Evolutionary conservation across 441 rosid species (phyloP).

Genomic region (Croton setiger): DNA sequence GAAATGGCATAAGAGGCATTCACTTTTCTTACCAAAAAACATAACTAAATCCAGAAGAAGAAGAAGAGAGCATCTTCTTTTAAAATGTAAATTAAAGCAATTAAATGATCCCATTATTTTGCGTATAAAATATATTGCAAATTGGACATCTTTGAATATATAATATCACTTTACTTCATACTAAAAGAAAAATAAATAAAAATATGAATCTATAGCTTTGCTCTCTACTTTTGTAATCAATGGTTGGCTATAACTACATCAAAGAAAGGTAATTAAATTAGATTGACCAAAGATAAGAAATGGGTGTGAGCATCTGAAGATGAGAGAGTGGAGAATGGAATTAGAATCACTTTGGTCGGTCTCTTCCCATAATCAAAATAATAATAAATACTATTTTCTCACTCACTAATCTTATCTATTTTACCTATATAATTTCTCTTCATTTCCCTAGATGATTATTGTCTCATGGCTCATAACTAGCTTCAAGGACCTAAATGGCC

Average conservation of each 20-base stretch:
- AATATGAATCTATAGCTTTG: neutral
- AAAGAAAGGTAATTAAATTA: neutral
- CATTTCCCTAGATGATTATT: too few species aligned
- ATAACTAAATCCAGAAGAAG: slow-evolving; percentile 11
- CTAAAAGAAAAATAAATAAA: too few species aligned
- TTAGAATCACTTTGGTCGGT: slow-evolving; percentile 58
- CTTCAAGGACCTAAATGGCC: too few species aligned
- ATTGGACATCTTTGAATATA: neutral
- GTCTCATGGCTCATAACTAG: too few species aligned
- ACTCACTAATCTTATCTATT: neutral
- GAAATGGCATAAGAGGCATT: neutral
- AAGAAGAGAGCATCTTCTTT: slow-evolving; percentile 9
- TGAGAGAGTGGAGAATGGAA: slow-evolving; percentile 47
- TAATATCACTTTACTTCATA: neutral
- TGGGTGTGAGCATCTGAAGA: slow-evolving; percentile 31
- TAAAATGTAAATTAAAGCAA: neutral
- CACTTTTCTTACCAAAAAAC: neutral
- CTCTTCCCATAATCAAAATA: too few species aligned
- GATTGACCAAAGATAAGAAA: slow-evolving; percentile 33
- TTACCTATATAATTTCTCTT: neutral
- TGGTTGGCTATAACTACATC: too few species aligned
- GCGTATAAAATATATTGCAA: neutral
- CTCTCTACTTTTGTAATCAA: too few species aligned
- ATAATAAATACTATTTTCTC: too few species aligned
- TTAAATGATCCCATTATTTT: neutral